Percentiles rank a stretch among this genome's conserved stretches.
phyloP scores from a whole-genome alignment of 2,329 filamentous ascomycete species.

The Rhynchosporium graminicola region DNA sequence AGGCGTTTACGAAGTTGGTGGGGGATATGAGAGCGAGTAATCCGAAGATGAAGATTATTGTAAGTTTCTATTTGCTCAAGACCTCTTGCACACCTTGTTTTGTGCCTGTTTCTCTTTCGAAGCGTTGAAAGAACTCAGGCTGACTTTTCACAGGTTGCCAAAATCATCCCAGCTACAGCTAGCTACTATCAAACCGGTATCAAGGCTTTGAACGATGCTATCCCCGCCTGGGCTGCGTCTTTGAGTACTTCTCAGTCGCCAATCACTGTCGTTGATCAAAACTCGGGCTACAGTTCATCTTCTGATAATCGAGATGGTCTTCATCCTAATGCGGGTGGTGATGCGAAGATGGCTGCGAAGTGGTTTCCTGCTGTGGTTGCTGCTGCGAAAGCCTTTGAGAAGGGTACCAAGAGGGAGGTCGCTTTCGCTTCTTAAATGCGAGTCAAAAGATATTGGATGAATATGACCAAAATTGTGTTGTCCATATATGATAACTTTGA shows the following conservation, averaged over 20 bases:
- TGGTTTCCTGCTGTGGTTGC: conserved; percentile 10
- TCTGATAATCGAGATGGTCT: conserved; percentile 44
- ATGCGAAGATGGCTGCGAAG: conserved; percentile 18
- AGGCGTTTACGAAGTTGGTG: conserved; percentile 46
- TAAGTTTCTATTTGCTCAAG: conserved; percentile 28
- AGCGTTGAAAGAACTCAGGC: background rate
- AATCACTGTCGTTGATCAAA: conserved; percentile 45
- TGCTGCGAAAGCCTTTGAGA: background rate
- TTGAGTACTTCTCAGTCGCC: conserved; percentile 44
- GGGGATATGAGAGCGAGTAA: conserved; percentile 43
- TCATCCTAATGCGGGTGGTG: conserved; percentile 41
- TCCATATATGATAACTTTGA: no score
- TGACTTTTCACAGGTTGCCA: conserved; percentile 41
- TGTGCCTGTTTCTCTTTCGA: no score
- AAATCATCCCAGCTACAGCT: conserved; percentile 44
- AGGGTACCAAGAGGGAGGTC: background rate
- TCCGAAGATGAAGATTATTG: conserved; percentile 45
- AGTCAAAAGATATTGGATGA: no score
- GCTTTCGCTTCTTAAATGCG: background rate
- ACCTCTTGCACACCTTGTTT: no score
- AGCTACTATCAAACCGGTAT: conserved; percentile 36
- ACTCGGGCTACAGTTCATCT: conserved; percentile 40
- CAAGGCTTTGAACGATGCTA: conserved; percentile 42
- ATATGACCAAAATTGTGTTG: no score
- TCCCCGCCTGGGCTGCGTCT: conserved; percentile 44